Base-by-base conservation (phyloP, 192 early-diverging fungal species). In the Allomyces macrogynus region DNA sequence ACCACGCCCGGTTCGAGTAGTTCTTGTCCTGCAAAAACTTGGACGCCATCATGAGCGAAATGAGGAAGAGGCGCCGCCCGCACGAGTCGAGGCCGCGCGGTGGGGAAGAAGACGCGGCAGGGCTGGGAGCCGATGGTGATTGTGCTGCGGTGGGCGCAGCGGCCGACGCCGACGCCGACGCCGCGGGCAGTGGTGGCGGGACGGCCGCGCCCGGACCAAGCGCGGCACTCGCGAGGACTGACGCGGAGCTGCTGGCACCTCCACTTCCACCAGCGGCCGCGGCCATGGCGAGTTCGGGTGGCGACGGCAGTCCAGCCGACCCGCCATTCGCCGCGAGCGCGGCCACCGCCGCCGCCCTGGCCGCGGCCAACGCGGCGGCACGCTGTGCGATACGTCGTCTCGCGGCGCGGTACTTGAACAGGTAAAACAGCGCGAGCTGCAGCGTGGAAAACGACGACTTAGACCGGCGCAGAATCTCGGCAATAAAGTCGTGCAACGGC, bases 21-120 rank as follows among this genome's bases (percentile, higher is more conserved):
- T 82, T 84, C 65, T 83, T 84, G 77, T 95, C 92, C 57, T 81
- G 81, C 61, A 86, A 80, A 68, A 85, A 91, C 73, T 95, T 95
- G 62, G 88, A 88, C 11, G 92, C 87, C 23, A 89, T 73, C 64
- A 95, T 86, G 23, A 95, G 74, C 0, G 90, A 79, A 24, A 86
- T 82, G 25, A 91, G 73, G 75, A 91, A 92, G 80, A 93, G 83
- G 68, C 88, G 83, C 62, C 88, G 84, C 11, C 82, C 86, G 63
- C 85, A 87, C 66, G 77, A 75, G 25, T 85, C 75, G 20, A 77
- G 73, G 44, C 80, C 78, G 43, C 74, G 75, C 72, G 68, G 75
- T 66, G 68, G 72, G 24, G 67, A 69, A 40, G 66, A 61, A 11
- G 70, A 66, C 60, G 65, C 44, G 12, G 67, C 67, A 40, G 65